Conservation (phyloP, 352 stramenopile species). For the Phytophthora pseudosyringae region DNA sequence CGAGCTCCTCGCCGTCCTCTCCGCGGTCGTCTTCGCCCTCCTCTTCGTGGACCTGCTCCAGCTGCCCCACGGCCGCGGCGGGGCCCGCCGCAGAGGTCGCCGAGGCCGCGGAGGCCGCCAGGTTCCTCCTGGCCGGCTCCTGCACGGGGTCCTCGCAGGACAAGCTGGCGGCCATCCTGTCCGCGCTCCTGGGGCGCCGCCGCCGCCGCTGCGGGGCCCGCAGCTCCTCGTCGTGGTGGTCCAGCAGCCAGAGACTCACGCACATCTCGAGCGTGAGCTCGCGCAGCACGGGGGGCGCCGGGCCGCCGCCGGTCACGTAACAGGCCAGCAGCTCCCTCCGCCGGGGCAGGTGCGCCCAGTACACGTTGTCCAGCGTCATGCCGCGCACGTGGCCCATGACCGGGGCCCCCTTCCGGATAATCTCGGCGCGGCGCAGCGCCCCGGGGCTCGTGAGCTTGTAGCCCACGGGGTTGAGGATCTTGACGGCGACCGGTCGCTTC, state of each 20-base stretch:
- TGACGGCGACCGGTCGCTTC: constrained; percentile 92
- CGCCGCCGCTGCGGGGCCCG: constrained; percentile 19
- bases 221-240: constrained; percentile 66
- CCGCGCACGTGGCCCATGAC: constrained; percentile 56
- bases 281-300: constrained; percentile 35
- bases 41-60: constrained; percentile 18
- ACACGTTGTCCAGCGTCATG: constrained; percentile 82
- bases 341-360: constrained; percentile 73
- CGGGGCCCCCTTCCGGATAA: constrained; percentile 79
- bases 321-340: constrained; percentile 72
- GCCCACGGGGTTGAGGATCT: constrained; percentile 97
- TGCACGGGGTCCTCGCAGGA: constrained; percentile 53
- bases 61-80: background rate
- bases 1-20: constrained; percentile 17
- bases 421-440: constrained; percentile 81
- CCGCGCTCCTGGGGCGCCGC: constrained; percentile 9
- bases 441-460: constrained; percentile 91
- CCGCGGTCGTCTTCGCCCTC: background rate
- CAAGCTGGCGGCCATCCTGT: constrained; percentile 12
- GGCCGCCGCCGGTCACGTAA: constrained; percentile 52
- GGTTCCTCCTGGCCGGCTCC: constrained; percentile 20
- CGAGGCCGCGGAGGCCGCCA: constrained; percentile 2
- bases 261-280: constrained; percentile 91
- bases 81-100: background rate
- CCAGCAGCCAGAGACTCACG: constrained; percentile 79